A percentile compares a stretch with the other conserved stretches of the same genome.
Conservation (phyloP, 345 rosid species). For the Heritiera littoralis region DNA sequence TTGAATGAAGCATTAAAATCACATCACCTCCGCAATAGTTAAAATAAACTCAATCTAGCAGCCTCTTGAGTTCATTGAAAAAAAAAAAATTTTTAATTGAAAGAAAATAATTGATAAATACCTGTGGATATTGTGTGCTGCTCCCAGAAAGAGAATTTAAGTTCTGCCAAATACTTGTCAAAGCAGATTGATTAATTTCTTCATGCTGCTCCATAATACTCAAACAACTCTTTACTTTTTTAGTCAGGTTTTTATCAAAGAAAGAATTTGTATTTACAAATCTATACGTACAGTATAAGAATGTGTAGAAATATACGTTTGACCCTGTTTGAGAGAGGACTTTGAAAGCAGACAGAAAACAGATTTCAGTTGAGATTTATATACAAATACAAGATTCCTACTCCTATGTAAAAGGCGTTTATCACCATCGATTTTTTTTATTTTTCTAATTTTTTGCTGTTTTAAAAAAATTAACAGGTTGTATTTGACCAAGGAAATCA, state of each 20-base stretch:
- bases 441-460: too few species aligned
- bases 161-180: background rate
- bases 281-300: too few species aligned
- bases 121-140: background rate
- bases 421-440: background rate
- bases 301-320: background rate
- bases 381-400: background rate
- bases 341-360: background rate
- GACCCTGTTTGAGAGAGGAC: too few species aligned
- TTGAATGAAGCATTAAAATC: too few species aligned
- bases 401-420: slow-evolving; percentile 8
- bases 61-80: background rate
- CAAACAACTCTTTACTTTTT: background rate
- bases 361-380: background rate
- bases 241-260: background rate
- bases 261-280: background rate
- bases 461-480: background rate
- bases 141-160: background rate
- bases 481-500: background rate
- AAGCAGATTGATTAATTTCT: background rate
- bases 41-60: too few species aligned
- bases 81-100: background rate
- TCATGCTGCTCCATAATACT: background rate
- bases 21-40: too few species aligned
- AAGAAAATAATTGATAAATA: background rate